Base-by-base conservation (phyloP, 805 yeast species). In the Cyberlindnera mrakii region DNA sequence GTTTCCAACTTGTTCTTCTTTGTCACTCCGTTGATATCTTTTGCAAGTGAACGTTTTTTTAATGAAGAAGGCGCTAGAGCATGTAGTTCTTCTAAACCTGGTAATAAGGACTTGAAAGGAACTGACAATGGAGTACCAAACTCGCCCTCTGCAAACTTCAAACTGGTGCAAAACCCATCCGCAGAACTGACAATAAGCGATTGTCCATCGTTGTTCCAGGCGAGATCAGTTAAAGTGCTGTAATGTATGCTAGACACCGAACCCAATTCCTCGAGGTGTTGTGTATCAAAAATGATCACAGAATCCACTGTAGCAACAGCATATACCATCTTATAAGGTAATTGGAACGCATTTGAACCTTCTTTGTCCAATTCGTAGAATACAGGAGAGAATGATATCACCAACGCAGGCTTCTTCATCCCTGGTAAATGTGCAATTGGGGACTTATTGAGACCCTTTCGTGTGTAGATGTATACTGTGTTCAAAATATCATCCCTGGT, bases 271-370 rank as follows among this genome's bases (percentile, higher is more conserved):
- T 71, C 62, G 20, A 70, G 54, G 29, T 72, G 70, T 48, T 81
- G 85, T 0, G 98, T 91, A 51, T 88, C 95, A 63, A 86, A 93
- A 2, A 93, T 65, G 8, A 83, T 56, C 11, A 93, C 83, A 13
- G 90, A 75, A 58, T 87, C 96, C 44, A 86, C 89, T 0, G 97
- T 90, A 0, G 96, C 98, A 16, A 93, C 84, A 0, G 97, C 98
- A 65, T 85, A 90, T 1, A 91, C 65, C 78, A 93, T 75, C 48
- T 88, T 76, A 57, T 93, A 89, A 1, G 87, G 84, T 36, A 90
- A 62, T 5, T 68, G 63, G 47, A 87, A 73, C 13, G 72, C 72
- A 2, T 68, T 39, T 38, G 41, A 33, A 0, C 13, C 5, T 1
- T 14, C 14, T 14, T 36, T 23, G 14, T 61, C 52, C 30, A 71